Evolutionary conservation across 2,329 filamentous ascomycete genomes (phyloP), one percentile per base, ranked within the genome.

Genomic region (Mycogone perniciosa): DNA sequence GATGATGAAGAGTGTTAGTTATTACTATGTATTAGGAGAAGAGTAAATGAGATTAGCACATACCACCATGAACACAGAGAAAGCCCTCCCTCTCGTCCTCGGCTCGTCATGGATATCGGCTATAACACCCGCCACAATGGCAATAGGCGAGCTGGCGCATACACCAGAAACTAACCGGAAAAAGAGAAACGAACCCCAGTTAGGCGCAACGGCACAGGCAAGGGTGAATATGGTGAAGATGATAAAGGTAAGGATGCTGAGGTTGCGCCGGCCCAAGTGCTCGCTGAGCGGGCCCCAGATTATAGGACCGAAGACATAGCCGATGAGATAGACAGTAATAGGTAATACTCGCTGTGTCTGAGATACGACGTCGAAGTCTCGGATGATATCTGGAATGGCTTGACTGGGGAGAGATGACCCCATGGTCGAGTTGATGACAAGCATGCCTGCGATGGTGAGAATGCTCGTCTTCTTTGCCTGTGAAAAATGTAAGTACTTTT

Each of bases 381-480:
- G 61, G 3, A 74, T 69, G 42, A 87, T 84, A 43, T 74, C 76
- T 2, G 76, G 72, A 3, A 82, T 75, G 8, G 80, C 80, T 63
- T 84, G 84, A 49, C 81, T 80, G 1, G 84, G 81, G 6, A 88
- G 70, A 0, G 82, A 75, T 40, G 79, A 84, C 2, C 79, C 80
- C 67, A 88, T 79, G 6, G 84, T 88, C 31, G 77, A 82, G 64
- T 88, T 88, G 62, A 85, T 71, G 43, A 87, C 82, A 49, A 77
- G 73, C 55, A 77, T 63, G 67, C 82, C 80, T 3, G 77, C 76
- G 1, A 78, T 72, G 29, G 78, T 59, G 2, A 84, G 60, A 6
- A 86, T 73, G 40, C 70, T 67, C 1, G 67, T 56, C 61, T 86
- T 87, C 58, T 74, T 80, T 45, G 58, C 57, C 76, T 82, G 55